Base-by-base conservation (phyloP, 2,329 filamentous ascomycete genomes). In the Pseudopithomyces maydicus region DNA sequence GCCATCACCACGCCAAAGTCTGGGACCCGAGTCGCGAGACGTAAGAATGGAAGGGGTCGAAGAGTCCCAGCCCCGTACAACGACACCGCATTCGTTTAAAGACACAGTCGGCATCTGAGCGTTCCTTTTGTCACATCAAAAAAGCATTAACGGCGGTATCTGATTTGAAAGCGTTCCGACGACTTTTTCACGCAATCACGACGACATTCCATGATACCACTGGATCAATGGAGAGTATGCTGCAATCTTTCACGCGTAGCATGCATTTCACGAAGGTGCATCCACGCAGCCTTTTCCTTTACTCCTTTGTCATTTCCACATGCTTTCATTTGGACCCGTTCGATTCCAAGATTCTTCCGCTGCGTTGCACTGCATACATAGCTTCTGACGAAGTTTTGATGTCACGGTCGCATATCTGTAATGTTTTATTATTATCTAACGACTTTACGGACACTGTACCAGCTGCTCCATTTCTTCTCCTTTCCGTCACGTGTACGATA, bases 51-150 rank as follows among this genome's bases (percentile, higher is more conserved):
- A 76, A 65, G 72, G 73, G 62, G 66, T 73, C 19, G 72, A 75
- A 65, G 73, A 76, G 61, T 64, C 69, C 52, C 73, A 74, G 46
- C 70, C 68, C 62, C 73, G 73, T 57, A 76, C 71, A 32, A 74
- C 73, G 50, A 77, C 74, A 67, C 74, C 74, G 69, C 74, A 72
- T 61, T 77, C 74, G 63, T 77, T 77, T 68, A 77, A 77, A 74
- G 74, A 77, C 60, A 77, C 74, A 48, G 74, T 77, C 68, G 74
- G 74, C 72, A 77, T 77, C 64, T 76, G 68, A 75, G 64, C 68
- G 64, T 75, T 75, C 67, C 67, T 65, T 73, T 69, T 66, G 68
- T 72, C 65, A 65, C 59, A 29, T 8, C n/a, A n/a, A 58, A 74
- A 73, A 74, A 75, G 71, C 66, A 71, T 66, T 54, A 65, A 70